Percentiles rank a stretch among this genome's conserved stretches.
Conservation (phyloP, 208 protist species). For the Leishmania aethiopica region DNA sequence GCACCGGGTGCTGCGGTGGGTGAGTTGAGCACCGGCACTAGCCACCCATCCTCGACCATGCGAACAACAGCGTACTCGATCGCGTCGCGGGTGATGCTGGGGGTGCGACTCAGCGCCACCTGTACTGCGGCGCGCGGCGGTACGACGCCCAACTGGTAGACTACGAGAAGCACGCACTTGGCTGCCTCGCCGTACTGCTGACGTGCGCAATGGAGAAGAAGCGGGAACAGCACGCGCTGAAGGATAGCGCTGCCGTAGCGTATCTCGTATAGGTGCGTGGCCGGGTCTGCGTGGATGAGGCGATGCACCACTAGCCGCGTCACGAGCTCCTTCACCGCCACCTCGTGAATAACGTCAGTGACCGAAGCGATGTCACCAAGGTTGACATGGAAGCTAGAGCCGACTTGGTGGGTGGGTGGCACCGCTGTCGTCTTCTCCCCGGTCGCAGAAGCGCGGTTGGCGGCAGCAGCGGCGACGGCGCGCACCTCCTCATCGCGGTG, state of each 20-base stretch:
- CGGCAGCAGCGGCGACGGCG: conserved; percentile 24
- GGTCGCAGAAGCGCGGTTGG: conserved; percentile 24
- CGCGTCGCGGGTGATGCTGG: conserved; percentile 27
- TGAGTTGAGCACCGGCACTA: conserved; percentile 37
- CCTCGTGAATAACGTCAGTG: conserved; percentile 43
- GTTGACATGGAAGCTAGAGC: conserved; percentile 20
- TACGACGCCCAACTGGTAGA: conserved; percentile 63
- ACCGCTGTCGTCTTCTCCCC: conserved; percentile 25
- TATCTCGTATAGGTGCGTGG: conserved; percentile 50
- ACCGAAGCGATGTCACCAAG: conserved; percentile 16
- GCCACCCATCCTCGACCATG: conserved; percentile 54
- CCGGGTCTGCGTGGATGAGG: conserved; percentile 40
- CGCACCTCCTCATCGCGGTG: conserved; percentile 29
- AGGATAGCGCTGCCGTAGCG: conserved; percentile 59
- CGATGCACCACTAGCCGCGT: conserved; percentile 78
- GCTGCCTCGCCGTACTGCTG: conserved; percentile 61
- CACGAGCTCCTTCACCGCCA: conserved; percentile 73
- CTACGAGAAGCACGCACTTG: conserved; percentile 49
- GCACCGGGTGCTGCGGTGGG: background rate
- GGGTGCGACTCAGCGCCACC: conserved; percentile 48
- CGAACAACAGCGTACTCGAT: conserved; percentile 43
- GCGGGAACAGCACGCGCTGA: conserved; percentile 63
- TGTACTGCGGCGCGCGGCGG: conserved; percentile 46
- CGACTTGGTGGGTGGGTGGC: conserved; percentile 24
- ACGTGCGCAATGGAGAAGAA: conserved; percentile 49